Evolutionary conservation across 495 filamentous ascomycete genomes (phyloP).

Genomic region (Xylaria scruposa): DNA sequence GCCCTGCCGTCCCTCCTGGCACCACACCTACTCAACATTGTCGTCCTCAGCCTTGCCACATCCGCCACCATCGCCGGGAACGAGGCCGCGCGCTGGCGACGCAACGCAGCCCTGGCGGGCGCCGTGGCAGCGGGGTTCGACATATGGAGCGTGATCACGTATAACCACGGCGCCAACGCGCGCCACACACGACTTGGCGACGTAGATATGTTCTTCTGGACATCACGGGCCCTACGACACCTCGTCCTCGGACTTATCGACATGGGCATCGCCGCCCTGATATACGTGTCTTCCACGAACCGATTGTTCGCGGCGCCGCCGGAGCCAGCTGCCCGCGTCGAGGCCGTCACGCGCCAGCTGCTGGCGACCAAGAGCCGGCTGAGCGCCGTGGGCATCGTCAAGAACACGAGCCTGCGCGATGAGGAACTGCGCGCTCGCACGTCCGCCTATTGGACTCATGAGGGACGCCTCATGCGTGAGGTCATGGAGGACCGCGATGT

Average conservation of each 20-base stretch:
- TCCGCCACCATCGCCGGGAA: constrained; percentile 58
- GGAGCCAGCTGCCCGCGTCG: constrained; percentile 55
- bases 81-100: constrained; percentile 71
- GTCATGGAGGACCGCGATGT: constrained; percentile 68
- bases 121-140: constrained; percentile 68
- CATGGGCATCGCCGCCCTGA: constrained; percentile 59
- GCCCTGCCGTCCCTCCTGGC: constrained; percentile 73
- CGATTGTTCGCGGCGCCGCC: constrained; percentile 59
- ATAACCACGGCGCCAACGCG: constrained; percentile 67
- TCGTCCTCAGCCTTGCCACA: constrained; percentile 68
- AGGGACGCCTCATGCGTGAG: constrained; percentile 60
- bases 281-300: constrained; percentile 81
- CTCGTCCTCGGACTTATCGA: constrained; percentile 68
- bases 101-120: constrained; percentile 67
- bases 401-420: constrained; percentile 62
- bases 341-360: constrained; percentile 48
- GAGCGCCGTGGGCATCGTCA: constrained; percentile 59
- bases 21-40: constrained; percentile 80
- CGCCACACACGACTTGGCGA: constrained; percentile 63
- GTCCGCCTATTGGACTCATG: constrained; percentile 59
- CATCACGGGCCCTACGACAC: constrained; percentile 63
- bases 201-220: constrained; percentile 73
- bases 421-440: constrained; percentile 55
- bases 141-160: constrained; percentile 61
- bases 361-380: constrained; percentile 50